Base-by-base conservation (phyloP, 2,329 filamentous ascomycete species). In the Neonectria sp. region DNA sequence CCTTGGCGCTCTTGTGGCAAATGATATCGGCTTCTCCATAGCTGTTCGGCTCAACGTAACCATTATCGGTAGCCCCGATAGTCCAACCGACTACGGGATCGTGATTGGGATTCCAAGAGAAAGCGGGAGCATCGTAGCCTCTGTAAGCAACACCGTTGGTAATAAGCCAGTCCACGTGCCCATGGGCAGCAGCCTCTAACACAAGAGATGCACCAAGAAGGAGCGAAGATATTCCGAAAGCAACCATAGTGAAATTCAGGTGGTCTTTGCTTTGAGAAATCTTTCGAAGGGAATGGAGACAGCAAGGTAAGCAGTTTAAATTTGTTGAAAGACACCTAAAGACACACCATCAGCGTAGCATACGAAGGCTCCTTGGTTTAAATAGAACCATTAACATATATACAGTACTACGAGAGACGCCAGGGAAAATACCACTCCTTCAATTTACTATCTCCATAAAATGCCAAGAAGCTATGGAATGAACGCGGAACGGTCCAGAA, bases 21-120 rank as follows among this genome's bases (percentile, higher is more conserved):
- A 81, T 82, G 65, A 87, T 85, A 59, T 86, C 84, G 31, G 77
- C 37, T 12, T 77, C 78, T 37, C 69, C 71, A 65, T 83, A 85
- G 60, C 72, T 77, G 60, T 80, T 76, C 31, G 82, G 81, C 33
- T 79, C 83, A 27, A 88, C 84, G 73, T 86, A 87, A 65, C 87
- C 86, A 74, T 86, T 86, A 70, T 85, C 84, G 59, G 68, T 72
- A 25, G 68, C 73, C 0, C 52, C 71, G 2, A 59, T 72, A 2
- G 63, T 75, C 73, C 73, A 75, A 2, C 73, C 73, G 8, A 73
- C 73, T 1, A 75, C 67, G 1, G 73, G 70, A 6, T 67, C 63
- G 4, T 65, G 59, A 27, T 57, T 74, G 0, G 68, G 68, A 27
- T 75, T 75, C 73, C 72, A 72, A 2, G 68, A 71, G 49, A 74